Base-by-base conservation (phyloP, 1,139 yeast genomes). In the Geotrichum fermentans region DNA sequence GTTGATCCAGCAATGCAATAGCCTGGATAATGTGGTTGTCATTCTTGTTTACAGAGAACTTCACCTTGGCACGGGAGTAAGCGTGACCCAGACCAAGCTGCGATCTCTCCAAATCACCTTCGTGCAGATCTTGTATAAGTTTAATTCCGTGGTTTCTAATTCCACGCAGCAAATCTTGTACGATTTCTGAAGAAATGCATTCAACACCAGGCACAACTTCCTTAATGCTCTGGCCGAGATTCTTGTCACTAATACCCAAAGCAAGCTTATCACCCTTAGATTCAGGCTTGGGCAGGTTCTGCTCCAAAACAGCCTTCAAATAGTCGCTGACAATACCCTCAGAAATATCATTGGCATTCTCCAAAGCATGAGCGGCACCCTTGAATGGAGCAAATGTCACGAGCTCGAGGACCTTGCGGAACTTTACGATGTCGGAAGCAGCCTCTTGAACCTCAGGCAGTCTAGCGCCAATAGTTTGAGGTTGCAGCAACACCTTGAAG, bases 41-140 rank as follows among this genome's bases (percentile, higher is more conserved):
- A 69, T 92, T 92, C 79, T 92, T 92, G 73, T 92, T 97, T 51
- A 94, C 97, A 36, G 96, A 86, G 69, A 92, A 92, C 88, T 92
- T 92, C 67, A 92, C 97, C 75, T 92, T 92, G 61, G 96, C 95
- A 75, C 98, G 85, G 53, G 97, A 92, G 74, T 92, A 89, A 62
- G 98, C 97, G 70, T 92, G 98, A 65, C 97, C 97, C 67, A 92
- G 79, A 79, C 98, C 98, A 63, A 92, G 80, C 74, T 92, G 98
- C 47, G 98, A 98, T 73, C 96, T 83, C 74, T 90, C 97, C 58
- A 90, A 75, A 69, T 94, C 98, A 65, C 97, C 97, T 44, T 83
- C 84, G 70, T 90, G 95, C 64, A 92, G 79, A 61, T 89, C 94
- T 73, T 90, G 88, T 65, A 92, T 78, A 62, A 92, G 73, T 72